These are phyloP conservation scores for Agaricus subrufescens DNA, from an alignment of 768 basidiomycete species.

Conservation along the genomic window DNA sequence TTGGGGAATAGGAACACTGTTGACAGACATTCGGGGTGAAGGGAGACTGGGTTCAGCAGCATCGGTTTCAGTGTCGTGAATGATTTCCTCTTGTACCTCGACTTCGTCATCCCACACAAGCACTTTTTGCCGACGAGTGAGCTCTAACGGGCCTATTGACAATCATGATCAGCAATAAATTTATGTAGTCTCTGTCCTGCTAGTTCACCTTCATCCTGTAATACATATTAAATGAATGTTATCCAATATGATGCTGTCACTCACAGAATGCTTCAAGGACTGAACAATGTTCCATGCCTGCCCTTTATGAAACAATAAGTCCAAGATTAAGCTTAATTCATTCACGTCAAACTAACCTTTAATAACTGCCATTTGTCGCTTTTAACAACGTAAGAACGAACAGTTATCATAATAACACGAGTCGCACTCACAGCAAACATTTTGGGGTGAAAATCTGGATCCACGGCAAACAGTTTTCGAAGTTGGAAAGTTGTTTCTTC, in stretches of 20 bases:
- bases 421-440: constrained; percentile 67
- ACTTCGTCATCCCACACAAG: constrained; percentile 85
- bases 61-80: constrained; percentile 16
- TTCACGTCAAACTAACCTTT: constrained; percentile 43
- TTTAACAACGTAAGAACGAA: constrained; percentile 6
- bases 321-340: not conserved
- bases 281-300: constrained; percentile 91
- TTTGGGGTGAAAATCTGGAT: constrained; percentile 85
- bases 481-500: constrained; percentile 78
- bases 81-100: constrained; percentile 59
- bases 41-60: constrained; percentile 31
- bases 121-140: constrained; percentile 78
- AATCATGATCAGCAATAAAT: constrained; percentile 4
- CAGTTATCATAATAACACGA: not conserved
- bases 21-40: constrained; percentile 61
- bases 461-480: constrained; percentile 71
- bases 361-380: constrained; percentile 88
- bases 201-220: constrained; percentile 67
- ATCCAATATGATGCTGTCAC: constrained; percentile 21
- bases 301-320: constrained; percentile 26
- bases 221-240: not conserved
- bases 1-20: constrained; percentile 53
- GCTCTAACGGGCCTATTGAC: constrained; percentile 73
- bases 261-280: constrained; percentile 70
- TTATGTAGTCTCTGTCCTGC: not conserved